These are phyloP conservation scores for Aspergillus sp. DNA, from an alignment of 2,329 filamentous ascomycete species.

Conservation along the genomic window DNA sequence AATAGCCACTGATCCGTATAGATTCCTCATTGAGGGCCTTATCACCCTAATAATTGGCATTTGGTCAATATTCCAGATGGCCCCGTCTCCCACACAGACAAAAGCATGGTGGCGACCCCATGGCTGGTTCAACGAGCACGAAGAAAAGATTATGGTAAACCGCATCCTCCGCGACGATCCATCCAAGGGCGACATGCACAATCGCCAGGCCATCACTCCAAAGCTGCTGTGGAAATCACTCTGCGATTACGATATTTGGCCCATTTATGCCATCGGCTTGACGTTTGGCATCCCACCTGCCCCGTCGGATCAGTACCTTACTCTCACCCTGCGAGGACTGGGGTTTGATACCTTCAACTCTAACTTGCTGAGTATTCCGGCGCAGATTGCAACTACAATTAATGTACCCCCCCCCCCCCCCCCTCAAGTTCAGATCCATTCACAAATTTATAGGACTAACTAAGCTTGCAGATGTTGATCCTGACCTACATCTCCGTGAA, in stretches of 20 bases:
- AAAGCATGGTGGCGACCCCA: conserved; percentile 57
- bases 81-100: conserved; percentile 44
- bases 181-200: conserved; percentile 37
- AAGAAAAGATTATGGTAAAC: conserved; percentile 51
- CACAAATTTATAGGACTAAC: background rate
- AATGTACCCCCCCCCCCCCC: conserved; percentile 51
- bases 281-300: conserved; percentile 57
- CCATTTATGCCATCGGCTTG: conserved; percentile 53
- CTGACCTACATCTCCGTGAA: conserved; percentile 15
- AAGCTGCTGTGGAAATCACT: conserved; percentile 46
- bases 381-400: conserved; percentile 53
- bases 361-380: conserved; percentile 61
- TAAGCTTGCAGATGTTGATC: background rate
- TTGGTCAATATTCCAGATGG: conserved; percentile 42
- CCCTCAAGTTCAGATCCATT: conserved; percentile 14
- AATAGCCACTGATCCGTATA: background rate
- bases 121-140: conserved; percentile 63
- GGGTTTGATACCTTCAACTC: conserved; percentile 51
- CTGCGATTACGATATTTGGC: conserved; percentile 45
- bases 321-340: conserved; percentile 45
- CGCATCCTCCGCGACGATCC: conserved; percentile 49
- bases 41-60: conserved; percentile 46
- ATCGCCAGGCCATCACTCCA: conserved; percentile 34
- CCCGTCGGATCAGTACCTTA: conserved; percentile 10
- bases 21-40: conserved; percentile 44